phyloP scores from a whole-genome alignment of 2,329 filamentous ascomycete genomes.

The Hymenotorrendiella dingleyae region DNA sequence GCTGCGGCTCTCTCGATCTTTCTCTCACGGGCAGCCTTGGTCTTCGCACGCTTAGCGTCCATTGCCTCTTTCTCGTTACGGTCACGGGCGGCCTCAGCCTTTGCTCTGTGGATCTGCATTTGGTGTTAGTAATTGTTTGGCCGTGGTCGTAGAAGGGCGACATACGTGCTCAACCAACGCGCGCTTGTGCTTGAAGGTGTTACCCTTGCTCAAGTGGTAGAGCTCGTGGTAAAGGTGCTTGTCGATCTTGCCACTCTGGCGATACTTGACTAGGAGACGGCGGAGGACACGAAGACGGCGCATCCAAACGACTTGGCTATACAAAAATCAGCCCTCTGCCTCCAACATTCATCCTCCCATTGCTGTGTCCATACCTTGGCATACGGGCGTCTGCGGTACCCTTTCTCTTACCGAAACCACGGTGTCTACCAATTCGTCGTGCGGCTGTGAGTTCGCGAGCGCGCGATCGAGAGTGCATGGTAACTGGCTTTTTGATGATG shows the following conservation, averaged over 20 bases:
- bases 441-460: slow-evolving; percentile 93
- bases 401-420: slow-evolving; percentile 99
- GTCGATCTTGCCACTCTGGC: slow-evolving; percentile 99
- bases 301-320: slow-evolving; percentile 98
- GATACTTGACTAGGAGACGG: slow-evolving; percentile 99
- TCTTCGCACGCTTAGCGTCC: slow-evolving; percentile 99
- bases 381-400: slow-evolving; percentile 99
- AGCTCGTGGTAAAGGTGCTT: slow-evolving; percentile 99
- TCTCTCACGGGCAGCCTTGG: slow-evolving; percentile 99
- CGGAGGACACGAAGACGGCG: slow-evolving; percentile 98
- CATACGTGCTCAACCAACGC: slow-evolving; percentile 99
- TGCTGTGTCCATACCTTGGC: slow-evolving; percentile 67
- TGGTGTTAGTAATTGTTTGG: slow-evolving; percentile 15
- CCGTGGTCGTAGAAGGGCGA: slow-evolving; percentile 31
- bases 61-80: slow-evolving; percentile 96
- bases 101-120: slow-evolving; percentile 94
- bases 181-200: slow-evolving; percentile 99
- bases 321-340: slow-evolving; percentile 28
- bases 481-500: slow-evolving; percentile 99
- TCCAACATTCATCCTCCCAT: slow-evolving; percentile 26
- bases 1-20: slow-evolving; percentile 84
- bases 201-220: slow-evolving; percentile 99
- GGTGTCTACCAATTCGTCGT: slow-evolving; percentile 92
- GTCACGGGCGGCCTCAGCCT: slow-evolving; percentile 98
- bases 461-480: slow-evolving; percentile 97